Evolutionary conservation across 306 rosid genomes (phyloP).

Genomic region (Psophocarpus tetragonolobus): DNA sequence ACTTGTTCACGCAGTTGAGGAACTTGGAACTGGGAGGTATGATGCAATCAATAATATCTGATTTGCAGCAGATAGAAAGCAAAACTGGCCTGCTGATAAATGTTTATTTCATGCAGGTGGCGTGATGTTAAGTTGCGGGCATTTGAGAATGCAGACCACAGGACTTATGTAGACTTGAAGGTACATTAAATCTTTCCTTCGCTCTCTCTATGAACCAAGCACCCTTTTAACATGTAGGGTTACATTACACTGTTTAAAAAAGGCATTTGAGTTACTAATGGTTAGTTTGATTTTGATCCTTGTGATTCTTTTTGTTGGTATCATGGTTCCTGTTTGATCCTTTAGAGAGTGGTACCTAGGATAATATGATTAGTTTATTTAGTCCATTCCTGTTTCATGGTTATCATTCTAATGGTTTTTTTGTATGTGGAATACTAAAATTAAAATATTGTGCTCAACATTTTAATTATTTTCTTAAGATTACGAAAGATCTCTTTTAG

Average conservation of each 20-base stretch:
- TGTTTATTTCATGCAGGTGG: slow-evolving; percentile 64
- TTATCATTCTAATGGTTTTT: slow-evolving; percentile 6
- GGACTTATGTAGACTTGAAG: slow-evolving; percentile 96
- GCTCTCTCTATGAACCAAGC: background rate
- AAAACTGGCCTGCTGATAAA: slow-evolving; percentile 30
- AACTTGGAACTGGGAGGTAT: slow-evolving; percentile 97
- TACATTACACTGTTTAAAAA: background rate
- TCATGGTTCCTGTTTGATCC: slow-evolving; percentile 9
- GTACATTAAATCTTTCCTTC: slow-evolving; percentile 43
- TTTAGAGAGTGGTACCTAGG: slow-evolving; percentile 9
- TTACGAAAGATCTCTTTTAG: background rate
- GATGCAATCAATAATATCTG: slow-evolving; percentile 28
- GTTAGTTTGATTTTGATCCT: background rate
- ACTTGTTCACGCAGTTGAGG: slow-evolving; percentile 89
- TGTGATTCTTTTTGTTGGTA: background rate
- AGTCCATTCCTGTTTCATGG: background rate
- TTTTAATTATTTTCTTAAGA: background rate
- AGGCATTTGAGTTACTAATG: slow-evolving; percentile 14
- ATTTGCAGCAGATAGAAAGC: slow-evolving; percentile 5
- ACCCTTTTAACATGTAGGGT: background rate
- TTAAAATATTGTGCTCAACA: background rate
- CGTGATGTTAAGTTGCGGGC: slow-evolving; percentile 89
- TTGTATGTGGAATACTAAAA: too few relatives aligned
- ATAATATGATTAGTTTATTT: background rate
- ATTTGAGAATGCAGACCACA: slow-evolving; percentile 92